These are phyloP conservation scores for Diaporthe velutina DNA, from an alignment of 2,329 filamentous ascomycete species.

Conservation along the genomic window DNA sequence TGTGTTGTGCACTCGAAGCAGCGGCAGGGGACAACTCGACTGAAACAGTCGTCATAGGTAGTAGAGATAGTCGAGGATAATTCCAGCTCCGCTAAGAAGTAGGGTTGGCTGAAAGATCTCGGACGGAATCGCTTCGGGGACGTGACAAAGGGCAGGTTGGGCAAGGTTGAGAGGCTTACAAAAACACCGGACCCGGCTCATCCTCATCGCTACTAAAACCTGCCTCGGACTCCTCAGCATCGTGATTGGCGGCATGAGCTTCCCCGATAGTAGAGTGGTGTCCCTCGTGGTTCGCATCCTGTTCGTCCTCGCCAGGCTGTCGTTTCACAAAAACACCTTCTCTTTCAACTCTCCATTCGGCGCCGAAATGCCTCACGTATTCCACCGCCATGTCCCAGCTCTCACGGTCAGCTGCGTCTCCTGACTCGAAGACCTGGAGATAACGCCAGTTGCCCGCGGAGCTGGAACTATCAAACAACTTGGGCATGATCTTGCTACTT, in stretches of 20 bases:
- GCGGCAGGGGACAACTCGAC: neutral
- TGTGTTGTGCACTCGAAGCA: neutral
- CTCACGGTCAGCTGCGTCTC: conserved; percentile 59
- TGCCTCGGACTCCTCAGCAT: neutral
- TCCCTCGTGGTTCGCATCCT: neutral
- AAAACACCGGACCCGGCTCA: conserved; percentile 19
- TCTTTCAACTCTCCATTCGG: conserved; percentile 58
- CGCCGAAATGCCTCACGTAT: conserved; percentile 49
- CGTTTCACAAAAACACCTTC: conserved; percentile 59
- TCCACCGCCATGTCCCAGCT: conserved; percentile 61
- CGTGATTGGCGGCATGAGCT: conserved; percentile 10
- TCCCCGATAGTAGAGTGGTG: neutral
- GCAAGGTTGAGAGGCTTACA: conserved; percentile 9
- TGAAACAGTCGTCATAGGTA: neutral
- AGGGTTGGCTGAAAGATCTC: neutral
- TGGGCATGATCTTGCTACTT: conserved; percentile 55
- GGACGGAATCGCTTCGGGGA: neutral
- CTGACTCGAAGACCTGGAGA: conserved; percentile 63
- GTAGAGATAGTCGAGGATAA: conserved; percentile 20
- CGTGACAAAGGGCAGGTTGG: neutral
- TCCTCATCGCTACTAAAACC: conserved; percentile 8
- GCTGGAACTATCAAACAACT: conserved; percentile 50
- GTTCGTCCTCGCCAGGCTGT: conserved; percentile 41
- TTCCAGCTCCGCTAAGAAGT: conserved; percentile 21
- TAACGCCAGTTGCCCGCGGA: conserved; percentile 53